Conservation (phyloP, 2,329 filamentous ascomycete species). For the Hypoxylon sp. region DNA sequence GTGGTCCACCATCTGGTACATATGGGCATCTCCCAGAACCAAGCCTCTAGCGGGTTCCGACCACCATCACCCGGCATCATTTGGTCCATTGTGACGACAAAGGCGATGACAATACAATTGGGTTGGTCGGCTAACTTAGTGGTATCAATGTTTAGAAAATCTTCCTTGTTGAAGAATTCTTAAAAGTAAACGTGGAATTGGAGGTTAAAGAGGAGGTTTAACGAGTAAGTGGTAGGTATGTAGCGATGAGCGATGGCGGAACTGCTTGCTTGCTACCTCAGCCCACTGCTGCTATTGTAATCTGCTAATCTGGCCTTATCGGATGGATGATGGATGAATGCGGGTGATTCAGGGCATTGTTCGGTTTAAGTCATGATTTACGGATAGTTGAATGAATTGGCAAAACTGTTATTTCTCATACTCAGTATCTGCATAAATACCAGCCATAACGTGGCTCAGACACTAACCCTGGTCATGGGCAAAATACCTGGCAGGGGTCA, state of each 20-base stretch:
- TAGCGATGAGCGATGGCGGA: conserved; percentile 13
- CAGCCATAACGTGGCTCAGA: no score
- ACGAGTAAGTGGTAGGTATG: conserved; percentile 12
- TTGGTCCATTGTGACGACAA: conserved; percentile 61
- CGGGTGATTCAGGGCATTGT: conserved; percentile 2
- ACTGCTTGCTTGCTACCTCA: conserved; percentile 27
- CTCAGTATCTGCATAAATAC: no score
- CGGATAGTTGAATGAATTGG: conserved; percentile 25
- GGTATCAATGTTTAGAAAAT: conserved; percentile 1
- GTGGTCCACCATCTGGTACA: conserved; percentile 98
- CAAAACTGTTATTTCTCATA: background rate
- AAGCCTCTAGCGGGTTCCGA: conserved; percentile 86
- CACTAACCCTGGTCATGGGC: no score
- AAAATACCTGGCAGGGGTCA: background rate
- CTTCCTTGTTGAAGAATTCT: conserved; percentile 6
- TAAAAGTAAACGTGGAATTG: conserved; percentile 5
- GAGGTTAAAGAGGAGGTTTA: conserved; percentile 10
- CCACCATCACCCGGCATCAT: conserved; percentile 65
- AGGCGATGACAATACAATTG: no score
- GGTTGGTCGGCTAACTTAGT: no score
- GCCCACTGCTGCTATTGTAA: conserved; percentile 22
- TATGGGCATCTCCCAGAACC: conserved; percentile 99
- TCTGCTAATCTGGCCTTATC: conserved; percentile 39
- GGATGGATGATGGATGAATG: conserved; percentile 24
- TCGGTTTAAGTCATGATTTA: conserved; percentile 1